phyloP scores from a whole-genome alignment of 2,329 filamentous ascomycete genomes.

The Lecanicillium sp. region DNA sequence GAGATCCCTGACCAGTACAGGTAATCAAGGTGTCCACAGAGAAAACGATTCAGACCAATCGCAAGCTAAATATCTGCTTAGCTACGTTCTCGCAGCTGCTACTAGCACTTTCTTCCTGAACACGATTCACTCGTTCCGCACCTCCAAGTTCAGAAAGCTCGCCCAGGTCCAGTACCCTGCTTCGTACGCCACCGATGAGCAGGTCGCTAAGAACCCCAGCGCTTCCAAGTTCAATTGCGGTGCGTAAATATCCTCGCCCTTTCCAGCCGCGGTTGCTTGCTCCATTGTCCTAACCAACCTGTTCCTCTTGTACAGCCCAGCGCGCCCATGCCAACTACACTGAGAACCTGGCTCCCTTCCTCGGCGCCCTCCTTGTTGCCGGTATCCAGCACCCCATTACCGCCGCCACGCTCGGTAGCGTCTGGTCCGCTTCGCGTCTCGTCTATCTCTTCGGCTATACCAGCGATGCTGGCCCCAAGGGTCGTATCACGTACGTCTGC shows the following conservation, averaged over 20 bases:
- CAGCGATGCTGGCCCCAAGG: conserved; percentile 36
- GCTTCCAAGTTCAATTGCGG: conserved; percentile 59
- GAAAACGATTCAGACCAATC: not conserved
- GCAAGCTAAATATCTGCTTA: conserved; percentile 23
- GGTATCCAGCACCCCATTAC: conserved; percentile 49
- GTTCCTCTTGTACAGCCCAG: not conserved
- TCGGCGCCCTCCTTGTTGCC: conserved; percentile 48
- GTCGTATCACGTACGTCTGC: conserved; percentile 33
- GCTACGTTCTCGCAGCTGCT: conserved; percentile 56
- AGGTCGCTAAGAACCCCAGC: conserved; percentile 47
- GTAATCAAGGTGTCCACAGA: conserved; percentile 29
- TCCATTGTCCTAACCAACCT: not conserved
- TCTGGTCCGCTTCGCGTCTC: conserved; percentile 47
- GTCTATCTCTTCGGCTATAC: conserved; percentile 53
- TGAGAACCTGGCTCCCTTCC: conserved; percentile 52
- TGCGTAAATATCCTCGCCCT: conserved; percentile 24
- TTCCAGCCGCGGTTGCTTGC: not conserved
- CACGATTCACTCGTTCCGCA: conserved; percentile 43
- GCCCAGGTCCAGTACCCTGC: conserved; percentile 52
- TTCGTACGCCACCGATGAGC: conserved; percentile 49
- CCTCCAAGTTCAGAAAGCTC: conserved; percentile 42
- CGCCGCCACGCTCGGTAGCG: conserved; percentile 42
- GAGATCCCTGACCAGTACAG: conserved; percentile 45
- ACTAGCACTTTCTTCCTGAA: conserved; percentile 54
- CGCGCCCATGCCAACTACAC: conserved; percentile 27